Percentiles rank a stretch among this genome's conserved stretches.
phyloP scores from a whole-genome alignment of 352 stramenopile species.

The Phytophthora foliorum region DNA sequence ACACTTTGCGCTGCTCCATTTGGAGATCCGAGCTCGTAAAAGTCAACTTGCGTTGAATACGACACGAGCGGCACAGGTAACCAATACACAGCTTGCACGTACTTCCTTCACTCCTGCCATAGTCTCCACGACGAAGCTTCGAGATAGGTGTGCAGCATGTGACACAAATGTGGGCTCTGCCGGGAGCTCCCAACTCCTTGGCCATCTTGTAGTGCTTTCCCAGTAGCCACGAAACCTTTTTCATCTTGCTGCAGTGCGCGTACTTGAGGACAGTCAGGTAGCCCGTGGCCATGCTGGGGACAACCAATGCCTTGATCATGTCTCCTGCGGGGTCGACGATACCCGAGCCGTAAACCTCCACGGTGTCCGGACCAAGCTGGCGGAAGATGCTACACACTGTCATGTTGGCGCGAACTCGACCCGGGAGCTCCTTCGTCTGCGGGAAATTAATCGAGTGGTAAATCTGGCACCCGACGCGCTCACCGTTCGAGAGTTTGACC shows the following conservation, averaged over 20 bases:
- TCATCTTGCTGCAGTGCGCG: conserved; percentile 45
- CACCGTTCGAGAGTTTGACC: conserved; percentile 36
- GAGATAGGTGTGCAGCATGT: conserved; percentile 31
- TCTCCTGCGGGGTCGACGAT: conserved; percentile 43
- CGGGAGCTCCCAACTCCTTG: conserved; percentile 25
- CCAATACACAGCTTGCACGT: conserved; percentile 46
- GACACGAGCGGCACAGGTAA: conserved; percentile 46
- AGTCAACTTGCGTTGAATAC: conserved; percentile 46
- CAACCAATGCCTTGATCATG: conserved; percentile 37
- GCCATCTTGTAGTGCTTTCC: conserved; percentile 26
- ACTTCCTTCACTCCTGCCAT: conserved; percentile 23
- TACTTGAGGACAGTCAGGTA: conserved; percentile 36
- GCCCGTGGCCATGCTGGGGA: conserved; percentile 20
- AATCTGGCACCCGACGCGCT: conserved; percentile 54
- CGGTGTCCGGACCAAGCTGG: conserved; percentile 43
- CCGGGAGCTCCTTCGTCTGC: conserved; percentile 43
- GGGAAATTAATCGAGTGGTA: conserved; percentile 59
- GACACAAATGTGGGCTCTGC: conserved; percentile 28
- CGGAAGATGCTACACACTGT: conserved; percentile 60
- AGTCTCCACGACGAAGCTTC: conserved; percentile 24
- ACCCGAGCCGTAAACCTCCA: conserved; percentile 54
- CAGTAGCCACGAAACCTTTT: conserved; percentile 38
- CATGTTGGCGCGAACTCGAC: conserved; percentile 52
- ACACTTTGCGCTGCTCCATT: conserved; percentile 38
- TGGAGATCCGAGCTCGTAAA: conserved; percentile 22